phyloP scores from a whole-genome alignment of 331 rosid species.

The Dryas integrifolia region DNA sequence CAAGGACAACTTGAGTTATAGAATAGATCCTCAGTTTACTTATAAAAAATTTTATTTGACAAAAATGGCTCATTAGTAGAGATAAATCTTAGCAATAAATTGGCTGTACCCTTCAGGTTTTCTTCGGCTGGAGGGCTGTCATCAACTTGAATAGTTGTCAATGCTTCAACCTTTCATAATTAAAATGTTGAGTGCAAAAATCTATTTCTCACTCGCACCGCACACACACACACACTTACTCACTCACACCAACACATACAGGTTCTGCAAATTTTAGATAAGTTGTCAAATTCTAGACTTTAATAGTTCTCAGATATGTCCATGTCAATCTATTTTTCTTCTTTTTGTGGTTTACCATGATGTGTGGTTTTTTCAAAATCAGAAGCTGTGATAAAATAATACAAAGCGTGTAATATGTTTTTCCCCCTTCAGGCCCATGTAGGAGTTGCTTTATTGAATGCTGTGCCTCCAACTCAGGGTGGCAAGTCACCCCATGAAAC shows the following conservation, averaged over 20 bases:
- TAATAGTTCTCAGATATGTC: not conserved
- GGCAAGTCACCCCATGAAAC: conserved; percentile 47
- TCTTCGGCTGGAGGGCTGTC: not conserved
- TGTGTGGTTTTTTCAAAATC: not conserved
- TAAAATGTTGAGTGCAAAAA: not conserved
- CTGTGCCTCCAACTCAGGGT: conserved; percentile 64
- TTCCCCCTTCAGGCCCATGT: conserved; percentile 70
- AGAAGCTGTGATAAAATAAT: not conserved
- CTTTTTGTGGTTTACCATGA: not conserved
- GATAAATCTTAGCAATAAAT: not conserved
- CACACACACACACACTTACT: not conserved
- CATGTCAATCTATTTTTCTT: not conserved
- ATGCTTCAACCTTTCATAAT: not conserved
- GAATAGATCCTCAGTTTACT: not conserved
- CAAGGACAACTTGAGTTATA: not conserved
- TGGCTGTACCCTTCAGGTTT: too few relatives aligned
- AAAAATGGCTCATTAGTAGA: not conserved
- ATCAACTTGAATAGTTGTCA: not conserved
- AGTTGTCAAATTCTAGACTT: not conserved
- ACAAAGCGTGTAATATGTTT: not conserved
- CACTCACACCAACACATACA: too few relatives aligned
- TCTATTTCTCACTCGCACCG: not conserved
- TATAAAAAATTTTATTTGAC: not conserved
- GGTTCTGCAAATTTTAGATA: not conserved
- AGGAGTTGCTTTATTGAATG: conserved; percentile 91